Evolutionary conservation across 257 asterid genomes (phyloP), one percentile per base, ranked within the genome.

Genomic region (Rauvolfia tetraphylla): DNA sequence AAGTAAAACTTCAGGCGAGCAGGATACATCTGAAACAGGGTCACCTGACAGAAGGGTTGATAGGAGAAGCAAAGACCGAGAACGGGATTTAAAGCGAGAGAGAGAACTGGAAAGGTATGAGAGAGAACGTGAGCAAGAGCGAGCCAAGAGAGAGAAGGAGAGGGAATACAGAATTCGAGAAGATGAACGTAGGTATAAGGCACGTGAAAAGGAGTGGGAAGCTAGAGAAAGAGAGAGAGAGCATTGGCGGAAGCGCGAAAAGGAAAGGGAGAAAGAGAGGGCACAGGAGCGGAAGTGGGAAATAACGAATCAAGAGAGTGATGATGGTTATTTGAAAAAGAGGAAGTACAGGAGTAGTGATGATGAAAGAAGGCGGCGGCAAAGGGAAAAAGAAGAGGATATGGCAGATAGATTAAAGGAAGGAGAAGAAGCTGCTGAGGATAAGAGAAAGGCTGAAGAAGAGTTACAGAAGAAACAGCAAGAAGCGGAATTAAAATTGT

Each of bases 201-300:
- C 83, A 68, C 97, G 95, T 36, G 99, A 93, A 84, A 93, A 95
- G 79, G 98, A 95, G 75, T 93, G 99, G 99, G 99, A 95, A 87
- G n/a, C 89, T 77, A 90, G 93, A 87, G 99, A 95, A 75, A 95
- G 92, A 81, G 98, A 95, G 81, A 89, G 86, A 80, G 97, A 95
- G 71, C 97, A 89, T 72, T 83, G 89, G 96, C 89, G 96, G 80
- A 92, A 93, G 86, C 86, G 91, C 71, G 99, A 95, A 84, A 85
- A 92, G 61, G 99, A 95, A 77, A 89, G 92, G 80, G 99, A 93
- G 90, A 90, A 86, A 84, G 93, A 93, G 59, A 90, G 87, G 90
- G 92, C 91, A 75, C 96, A 89, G 68, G 97, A 88, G 72, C 89
- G 98, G 72, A 91, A 85, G 87, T 88, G 90, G 97, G 96, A 90